Percentiles rank a stretch among this genome's conserved stretches.
Evolutionary conservation across 345 rosid species (phyloP).

Genomic region (Lumnitzera littorea): DNA sequence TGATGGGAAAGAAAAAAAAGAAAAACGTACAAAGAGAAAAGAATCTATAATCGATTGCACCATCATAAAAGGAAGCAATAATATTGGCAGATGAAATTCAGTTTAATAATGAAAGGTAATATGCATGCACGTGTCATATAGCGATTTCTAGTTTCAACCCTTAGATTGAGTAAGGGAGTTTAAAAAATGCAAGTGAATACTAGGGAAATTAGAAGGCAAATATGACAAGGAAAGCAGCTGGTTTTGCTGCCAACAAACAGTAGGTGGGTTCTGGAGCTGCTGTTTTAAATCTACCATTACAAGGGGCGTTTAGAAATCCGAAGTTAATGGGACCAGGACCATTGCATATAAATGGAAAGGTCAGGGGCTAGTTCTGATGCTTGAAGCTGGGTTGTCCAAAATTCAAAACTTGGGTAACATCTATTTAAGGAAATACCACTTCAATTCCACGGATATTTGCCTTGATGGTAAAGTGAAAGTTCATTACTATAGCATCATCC

Average conservation of each 20-base stretch:
- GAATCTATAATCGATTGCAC: too few relatives aligned
- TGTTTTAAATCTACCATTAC: conserved; percentile 20
- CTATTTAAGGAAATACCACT: too few relatives aligned
- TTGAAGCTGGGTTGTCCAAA: neutral
- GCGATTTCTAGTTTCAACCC: neutral
- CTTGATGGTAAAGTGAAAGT: too few relatives aligned
- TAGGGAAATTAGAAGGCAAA: neutral
- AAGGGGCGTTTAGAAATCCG: conserved; percentile 12
- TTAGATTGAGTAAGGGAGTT: neutral
- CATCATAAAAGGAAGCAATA: too few relatives aligned
- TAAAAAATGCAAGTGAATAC: neutral
- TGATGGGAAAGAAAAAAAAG: too few relatives aligned
- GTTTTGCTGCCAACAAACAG: conserved; percentile 3
- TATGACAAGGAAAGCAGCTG: conserved; percentile 7
- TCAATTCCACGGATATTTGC: too few relatives aligned
- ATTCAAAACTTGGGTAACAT: too few relatives aligned
- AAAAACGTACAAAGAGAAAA: too few relatives aligned
- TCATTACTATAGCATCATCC: too few relatives aligned
- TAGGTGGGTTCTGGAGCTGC: conserved; percentile 6
- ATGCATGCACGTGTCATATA: neutral
- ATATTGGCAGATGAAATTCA: too few relatives aligned
- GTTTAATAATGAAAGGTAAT: neutral
- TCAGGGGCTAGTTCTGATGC: neutral
- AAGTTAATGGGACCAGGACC: neutral
- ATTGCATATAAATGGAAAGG: neutral